phyloP scores from a whole-genome alignment of 2,329 filamentous ascomycete species.

The Metarhizium brunneum region DNA sequence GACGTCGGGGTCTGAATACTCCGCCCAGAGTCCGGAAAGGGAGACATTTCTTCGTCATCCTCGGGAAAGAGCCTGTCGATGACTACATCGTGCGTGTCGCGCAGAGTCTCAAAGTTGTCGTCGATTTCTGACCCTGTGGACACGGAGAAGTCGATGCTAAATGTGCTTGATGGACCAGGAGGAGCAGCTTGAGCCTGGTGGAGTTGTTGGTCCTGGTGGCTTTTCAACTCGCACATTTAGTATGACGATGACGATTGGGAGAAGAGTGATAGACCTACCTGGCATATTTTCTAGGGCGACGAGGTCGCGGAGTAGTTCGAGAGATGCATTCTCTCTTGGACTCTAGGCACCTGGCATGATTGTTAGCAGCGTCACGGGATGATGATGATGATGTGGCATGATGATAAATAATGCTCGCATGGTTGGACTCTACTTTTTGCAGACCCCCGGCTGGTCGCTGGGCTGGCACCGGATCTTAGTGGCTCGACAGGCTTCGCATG shows the following conservation, averaged over 20 bases:
- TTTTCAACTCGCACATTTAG: not conserved
- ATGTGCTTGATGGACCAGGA: constrained; percentile 37
- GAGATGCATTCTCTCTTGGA: constrained; percentile 46
- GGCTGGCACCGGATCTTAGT: constrained; percentile 45
- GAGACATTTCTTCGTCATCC: constrained; percentile 13
- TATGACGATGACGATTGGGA: not conserved
- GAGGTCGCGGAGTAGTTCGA: constrained; percentile 38
- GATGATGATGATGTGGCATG: too few relatives aligned
- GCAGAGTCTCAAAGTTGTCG: constrained; percentile 32
- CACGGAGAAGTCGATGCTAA: constrained; percentile 44
- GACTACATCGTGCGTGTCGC: constrained; percentile 31
- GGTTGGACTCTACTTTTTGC: constrained; percentile 34
- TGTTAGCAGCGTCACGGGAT: not conserved
- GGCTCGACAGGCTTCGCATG: constrained; percentile 44
- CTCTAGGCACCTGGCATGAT: constrained; percentile 34
- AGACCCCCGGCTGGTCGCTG: constrained; percentile 37
- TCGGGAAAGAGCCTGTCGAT: constrained; percentile 31
- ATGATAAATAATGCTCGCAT: not conserved
- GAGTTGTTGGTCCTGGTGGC: not conserved
- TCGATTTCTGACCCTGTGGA: constrained; percentile 27
- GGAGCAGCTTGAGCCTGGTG: constrained; percentile 12
- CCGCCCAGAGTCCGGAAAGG: not conserved
- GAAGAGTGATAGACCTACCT: constrained; percentile 24
- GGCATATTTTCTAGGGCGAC: constrained; percentile 33
- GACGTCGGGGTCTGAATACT: constrained; percentile 18